phyloP scores from a whole-genome alignment of 345 rosid genomes.

The Diplotaxis tenuifolia region DNA sequence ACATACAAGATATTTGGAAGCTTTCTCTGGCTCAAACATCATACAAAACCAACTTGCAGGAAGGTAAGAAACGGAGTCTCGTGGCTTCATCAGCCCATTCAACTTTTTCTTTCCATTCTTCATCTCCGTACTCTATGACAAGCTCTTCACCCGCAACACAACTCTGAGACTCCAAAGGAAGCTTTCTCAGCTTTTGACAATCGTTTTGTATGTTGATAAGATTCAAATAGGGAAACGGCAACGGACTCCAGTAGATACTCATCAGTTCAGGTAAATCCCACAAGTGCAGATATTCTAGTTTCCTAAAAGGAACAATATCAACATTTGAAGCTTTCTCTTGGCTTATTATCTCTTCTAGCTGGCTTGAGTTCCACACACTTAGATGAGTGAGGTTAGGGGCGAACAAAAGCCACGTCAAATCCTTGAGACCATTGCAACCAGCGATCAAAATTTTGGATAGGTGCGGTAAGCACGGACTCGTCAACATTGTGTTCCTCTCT shows the following conservation, averaged over 20 bases:
- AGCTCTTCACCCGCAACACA: background rate
- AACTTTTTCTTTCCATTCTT: constrained; percentile 4
- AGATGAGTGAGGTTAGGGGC: constrained; percentile 28
- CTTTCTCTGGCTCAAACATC: background rate
- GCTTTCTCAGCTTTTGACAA: background rate
- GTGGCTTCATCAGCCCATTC: constrained; percentile 24
- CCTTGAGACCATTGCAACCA: constrained; percentile 8
- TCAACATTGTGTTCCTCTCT: background rate
- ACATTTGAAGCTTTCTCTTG: background rate
- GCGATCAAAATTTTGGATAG: background rate
- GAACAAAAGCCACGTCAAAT: constrained; percentile 30
- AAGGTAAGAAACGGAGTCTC: constrained; percentile 4
- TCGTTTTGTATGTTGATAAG: background rate
- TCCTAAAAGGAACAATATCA: background rate
- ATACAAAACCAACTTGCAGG: background rate
- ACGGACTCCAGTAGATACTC: background rate
- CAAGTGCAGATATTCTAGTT: background rate
- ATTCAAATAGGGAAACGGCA: background rate
- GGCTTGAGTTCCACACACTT: background rate
- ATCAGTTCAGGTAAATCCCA: background rate
- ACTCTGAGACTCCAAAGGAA: background rate
- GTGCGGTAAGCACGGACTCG: background rate
- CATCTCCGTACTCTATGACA: background rate
- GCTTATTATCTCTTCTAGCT: constrained; percentile 27
- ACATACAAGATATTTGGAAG: background rate